Conservation (phyloP, 2,329 filamentous ascomycete genomes). For the Penicillium thymicola region DNA sequence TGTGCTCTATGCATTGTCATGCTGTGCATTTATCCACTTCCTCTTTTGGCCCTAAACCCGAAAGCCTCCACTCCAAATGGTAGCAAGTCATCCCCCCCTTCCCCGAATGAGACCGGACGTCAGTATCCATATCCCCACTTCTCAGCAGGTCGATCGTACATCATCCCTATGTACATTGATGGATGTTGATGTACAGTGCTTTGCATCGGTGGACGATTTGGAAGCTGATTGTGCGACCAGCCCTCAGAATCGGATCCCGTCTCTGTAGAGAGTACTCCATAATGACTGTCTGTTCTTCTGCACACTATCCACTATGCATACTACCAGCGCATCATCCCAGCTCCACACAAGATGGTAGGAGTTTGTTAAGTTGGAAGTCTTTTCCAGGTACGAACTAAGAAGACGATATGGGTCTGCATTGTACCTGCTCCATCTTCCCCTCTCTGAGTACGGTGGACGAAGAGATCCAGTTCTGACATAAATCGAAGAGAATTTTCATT, state of each 20-base stretch:
- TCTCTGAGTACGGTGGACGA: not conserved
- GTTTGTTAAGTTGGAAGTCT: not conserved
- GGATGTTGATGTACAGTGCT: not conserved
- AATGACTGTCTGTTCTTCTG: not conserved
- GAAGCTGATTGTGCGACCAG: not conserved
- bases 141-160: slow-evolving; percentile 2
- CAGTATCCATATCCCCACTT: not conserved
- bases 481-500: not conserved
- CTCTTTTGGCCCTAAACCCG: not conserved
- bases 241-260: not conserved
- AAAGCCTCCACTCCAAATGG: not conserved
- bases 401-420: not conserved
- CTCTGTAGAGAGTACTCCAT: not conserved
- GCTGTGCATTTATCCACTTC: not conserved
- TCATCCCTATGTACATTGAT: not conserved
- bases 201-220: not conserved
- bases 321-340: not conserved
- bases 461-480: not conserved
- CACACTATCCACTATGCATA: not conserved
- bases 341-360: not conserved
- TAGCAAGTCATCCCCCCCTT: not conserved
- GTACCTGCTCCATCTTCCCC: slow-evolving; percentile 2
- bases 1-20: not conserved
- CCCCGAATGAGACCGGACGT: not conserved
- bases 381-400: not conserved